A percentile compares a stretch with the other conserved stretches of the same genome.
These are phyloP conservation scores for Diospyros kaki DNA, from an alignment of 148 eudicot species.

Conservation along the genomic window DNA sequence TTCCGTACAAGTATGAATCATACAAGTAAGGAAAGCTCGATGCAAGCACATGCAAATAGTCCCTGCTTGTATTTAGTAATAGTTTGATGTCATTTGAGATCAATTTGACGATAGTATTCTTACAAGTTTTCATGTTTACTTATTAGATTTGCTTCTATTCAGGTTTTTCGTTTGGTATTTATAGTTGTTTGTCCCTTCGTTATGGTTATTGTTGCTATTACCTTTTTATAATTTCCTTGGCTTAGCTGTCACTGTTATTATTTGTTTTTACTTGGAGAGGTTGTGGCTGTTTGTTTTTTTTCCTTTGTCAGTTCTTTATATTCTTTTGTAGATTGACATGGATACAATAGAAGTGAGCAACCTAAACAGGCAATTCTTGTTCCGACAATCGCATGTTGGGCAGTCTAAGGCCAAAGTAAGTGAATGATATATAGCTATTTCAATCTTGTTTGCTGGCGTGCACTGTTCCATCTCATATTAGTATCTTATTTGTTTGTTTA, in stretches of 20 bases:
- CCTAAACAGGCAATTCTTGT: conserved; percentile 88
- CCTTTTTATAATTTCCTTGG: too few species aligned
- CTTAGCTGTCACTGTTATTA: too few species aligned
- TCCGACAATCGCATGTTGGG: conserved; percentile 89
- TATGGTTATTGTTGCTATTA: too few species aligned
- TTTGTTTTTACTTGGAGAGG: background rate
- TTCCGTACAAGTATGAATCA: background rate
- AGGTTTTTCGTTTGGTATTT: background rate
- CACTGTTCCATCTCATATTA: background rate
- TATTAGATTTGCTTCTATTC: background rate
- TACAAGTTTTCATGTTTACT: background rate
- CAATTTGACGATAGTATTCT: background rate
- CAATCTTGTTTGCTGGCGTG: conserved; percentile 7
- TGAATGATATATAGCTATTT: conserved; percentile 10
- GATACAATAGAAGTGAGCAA: conserved; percentile 99
- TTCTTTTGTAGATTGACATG: conserved; percentile 76
- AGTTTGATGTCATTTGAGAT: background rate
- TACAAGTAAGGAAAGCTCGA: background rate
- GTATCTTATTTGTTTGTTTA: conserved; percentile 1
- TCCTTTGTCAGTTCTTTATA: conserved; percentile 1
- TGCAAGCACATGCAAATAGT: background rate
- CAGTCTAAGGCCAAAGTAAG: conserved; percentile 95
- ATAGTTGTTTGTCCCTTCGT: background rate
- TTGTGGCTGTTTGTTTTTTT: background rate
- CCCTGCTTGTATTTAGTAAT: background rate